Conservation (phyloP, 306 rosid genomes). For the Acacia melanoxylon region DNA sequence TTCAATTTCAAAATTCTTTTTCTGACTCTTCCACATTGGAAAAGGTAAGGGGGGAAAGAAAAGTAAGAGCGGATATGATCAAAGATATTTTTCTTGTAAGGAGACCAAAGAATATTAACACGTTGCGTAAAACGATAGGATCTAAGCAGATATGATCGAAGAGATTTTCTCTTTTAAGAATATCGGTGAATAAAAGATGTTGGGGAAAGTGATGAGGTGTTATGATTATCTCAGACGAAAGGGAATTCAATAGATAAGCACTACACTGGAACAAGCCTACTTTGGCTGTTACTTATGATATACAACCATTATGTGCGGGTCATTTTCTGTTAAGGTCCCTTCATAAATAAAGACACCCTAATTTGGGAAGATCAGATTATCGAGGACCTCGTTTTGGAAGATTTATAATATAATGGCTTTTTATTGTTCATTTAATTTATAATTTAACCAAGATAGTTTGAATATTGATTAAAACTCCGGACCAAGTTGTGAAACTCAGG, state of each 20-base stretch:
- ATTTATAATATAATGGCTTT: not conserved
- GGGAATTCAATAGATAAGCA: not conserved
- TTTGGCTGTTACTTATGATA: not conserved
- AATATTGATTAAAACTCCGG: not conserved
- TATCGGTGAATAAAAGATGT: not conserved
- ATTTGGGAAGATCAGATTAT: not conserved
- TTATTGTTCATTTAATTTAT: not conserved
- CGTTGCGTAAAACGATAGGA: not conserved
- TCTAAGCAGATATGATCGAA: not conserved
- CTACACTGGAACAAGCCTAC: conserved; percentile 12
- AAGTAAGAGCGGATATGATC: not conserved
- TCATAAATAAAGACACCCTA: not conserved
- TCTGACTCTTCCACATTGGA: no score
- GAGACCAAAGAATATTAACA: not conserved
- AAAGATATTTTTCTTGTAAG: not conserved
- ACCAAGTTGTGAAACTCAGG: no score
- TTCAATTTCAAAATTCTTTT: no score
- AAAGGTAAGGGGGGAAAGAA: not conserved
- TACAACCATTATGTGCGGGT: not conserved
- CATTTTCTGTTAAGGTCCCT: not conserved
- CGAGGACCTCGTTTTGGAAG: not conserved
- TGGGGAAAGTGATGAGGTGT: not conserved
- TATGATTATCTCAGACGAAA: not conserved
- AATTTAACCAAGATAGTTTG: not conserved
- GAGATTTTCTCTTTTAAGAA: not conserved